phyloP scores from a whole-genome alignment of 2,329 filamentous ascomycete species.

The Fusarium sp. region DNA sequence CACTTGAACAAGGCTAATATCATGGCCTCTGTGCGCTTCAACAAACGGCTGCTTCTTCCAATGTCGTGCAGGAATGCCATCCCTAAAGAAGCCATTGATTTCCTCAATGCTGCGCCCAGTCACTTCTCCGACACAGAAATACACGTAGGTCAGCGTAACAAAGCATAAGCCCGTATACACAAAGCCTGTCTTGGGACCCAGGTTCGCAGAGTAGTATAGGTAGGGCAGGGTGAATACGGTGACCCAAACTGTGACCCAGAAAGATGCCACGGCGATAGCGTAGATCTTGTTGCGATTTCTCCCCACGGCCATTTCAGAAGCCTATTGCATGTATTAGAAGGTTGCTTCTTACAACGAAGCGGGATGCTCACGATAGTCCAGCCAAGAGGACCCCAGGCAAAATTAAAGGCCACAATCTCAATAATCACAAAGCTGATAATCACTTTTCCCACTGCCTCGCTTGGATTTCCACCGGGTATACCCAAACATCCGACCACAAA shows the following conservation, averaged over 20 bases:
- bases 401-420: slow-evolving; percentile 60
- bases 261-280: slow-evolving; percentile 55
- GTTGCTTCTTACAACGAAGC: fast-evolving
- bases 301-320: slow-evolving; percentile 62
- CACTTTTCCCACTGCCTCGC: slow-evolving; percentile 52
- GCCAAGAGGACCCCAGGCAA: slow-evolving; percentile 56
- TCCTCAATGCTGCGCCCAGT: slow-evolving; percentile 49
- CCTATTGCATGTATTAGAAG: slow-evolving; percentile 35
- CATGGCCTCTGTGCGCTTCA: slow-evolving; percentile 1
- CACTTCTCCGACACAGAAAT: slow-evolving; percentile 53
- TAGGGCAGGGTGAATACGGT: slow-evolving; percentile 57
- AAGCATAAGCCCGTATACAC: slow-evolving; percentile 53
- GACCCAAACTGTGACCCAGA: slow-evolving; percentile 59
- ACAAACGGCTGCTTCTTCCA: slow-evolving; percentile 47
- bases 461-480: slow-evolving; percentile 48
- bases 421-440: slow-evolving; percentile 59
- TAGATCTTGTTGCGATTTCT: slow-evolving; percentile 56
- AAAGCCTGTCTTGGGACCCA: slow-evolving; percentile 56
- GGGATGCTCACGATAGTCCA: slow-evolving; percentile 53
- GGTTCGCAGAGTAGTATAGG: slow-evolving; percentile 55
- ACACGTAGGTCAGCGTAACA: slow-evolving; percentile 54
- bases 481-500: slow-evolving; percentile 59
- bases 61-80: slow-evolving; percentile 45
- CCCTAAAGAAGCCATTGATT: slow-evolving; percentile 47
- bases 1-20: slow-evolving; percentile 8